These are phyloP conservation scores for Solanum tarijense DNA, from an alignment of 257 asterid genomes.

Conservation along the genomic window DNA sequence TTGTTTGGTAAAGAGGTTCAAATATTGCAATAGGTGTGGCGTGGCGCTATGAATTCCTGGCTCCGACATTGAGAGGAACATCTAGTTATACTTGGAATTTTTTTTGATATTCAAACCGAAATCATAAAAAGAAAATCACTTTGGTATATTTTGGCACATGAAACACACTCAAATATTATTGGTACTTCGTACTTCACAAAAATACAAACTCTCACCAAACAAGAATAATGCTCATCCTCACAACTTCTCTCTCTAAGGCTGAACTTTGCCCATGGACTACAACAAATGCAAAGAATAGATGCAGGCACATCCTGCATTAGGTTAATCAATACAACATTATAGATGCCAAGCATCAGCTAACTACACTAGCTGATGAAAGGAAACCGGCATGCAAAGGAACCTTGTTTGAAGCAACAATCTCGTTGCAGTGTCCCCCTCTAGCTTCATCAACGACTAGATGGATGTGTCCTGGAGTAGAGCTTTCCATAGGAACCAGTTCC, in stretches of 20 bases:
- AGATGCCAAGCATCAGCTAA: background rate
- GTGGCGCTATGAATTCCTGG: background rate
- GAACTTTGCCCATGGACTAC: background rate
- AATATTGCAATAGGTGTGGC: background rate
- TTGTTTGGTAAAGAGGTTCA: background rate
- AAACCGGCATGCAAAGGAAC: background rate
- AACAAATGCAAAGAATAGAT: background rate
- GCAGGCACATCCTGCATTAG: background rate
- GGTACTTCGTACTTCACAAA: background rate
- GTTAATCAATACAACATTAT: background rate
- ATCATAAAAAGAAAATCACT: background rate
- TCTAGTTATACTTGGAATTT: background rate
- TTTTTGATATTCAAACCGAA: background rate
- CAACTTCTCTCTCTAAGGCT: background rate
- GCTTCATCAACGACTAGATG: conserved; percentile 8
- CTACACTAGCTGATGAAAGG: background rate
- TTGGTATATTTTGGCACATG: background rate
- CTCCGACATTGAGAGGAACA: background rate
- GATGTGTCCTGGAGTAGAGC: background rate
- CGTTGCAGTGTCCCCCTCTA: conserved; percentile 14
- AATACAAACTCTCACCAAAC: background rate
- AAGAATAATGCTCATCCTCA: background rate
- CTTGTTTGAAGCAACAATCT: background rate
- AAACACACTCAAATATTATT: background rate
- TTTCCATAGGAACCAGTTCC: background rate